phyloP scores from a whole-genome alignment of 148 eudicot genomes.

The Camellia sinensis region DNA sequence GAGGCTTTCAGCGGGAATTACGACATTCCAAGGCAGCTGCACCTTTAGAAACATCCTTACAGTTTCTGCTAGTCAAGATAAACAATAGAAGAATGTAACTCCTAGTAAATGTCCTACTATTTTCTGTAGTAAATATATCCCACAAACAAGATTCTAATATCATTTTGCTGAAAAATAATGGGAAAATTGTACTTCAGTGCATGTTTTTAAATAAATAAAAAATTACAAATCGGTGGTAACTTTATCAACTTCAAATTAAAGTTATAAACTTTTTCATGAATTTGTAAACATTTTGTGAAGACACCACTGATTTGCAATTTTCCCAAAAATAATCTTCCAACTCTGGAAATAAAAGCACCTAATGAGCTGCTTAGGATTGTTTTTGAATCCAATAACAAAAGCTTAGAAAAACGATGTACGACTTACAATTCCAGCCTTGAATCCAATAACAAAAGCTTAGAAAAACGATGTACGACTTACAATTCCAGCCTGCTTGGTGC shows the following conservation, averaged over 20 bases:
- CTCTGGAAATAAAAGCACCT: background rate
- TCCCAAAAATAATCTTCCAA: background rate
- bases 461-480: too few relatives aligned
- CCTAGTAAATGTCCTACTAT: background rate
- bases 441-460: too few relatives aligned
- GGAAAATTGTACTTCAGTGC: too few relatives aligned
- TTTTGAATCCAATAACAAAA: background rate
- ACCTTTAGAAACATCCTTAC: conserved; percentile 53
- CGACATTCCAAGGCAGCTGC: conserved; percentile 57
- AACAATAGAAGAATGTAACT: background rate
- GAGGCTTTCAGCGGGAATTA: conserved; percentile 54
- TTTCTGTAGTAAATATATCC: background rate
- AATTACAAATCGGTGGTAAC: too few relatives aligned
- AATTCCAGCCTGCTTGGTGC: too few relatives aligned
- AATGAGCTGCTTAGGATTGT: background rate
- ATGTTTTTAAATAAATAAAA: too few relatives aligned
- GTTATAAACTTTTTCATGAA: too few relatives aligned
- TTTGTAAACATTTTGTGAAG: too few relatives aligned
- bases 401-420: background rate
- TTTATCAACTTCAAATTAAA: too few relatives aligned
- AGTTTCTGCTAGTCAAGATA: conserved; percentile 2
- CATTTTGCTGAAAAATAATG: too few relatives aligned
- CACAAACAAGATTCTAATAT: background rate
- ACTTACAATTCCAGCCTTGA: background rate
- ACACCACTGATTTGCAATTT: too few relatives aligned